Base-by-base conservation (phyloP, 208 protist species). In the Trichomonas vaginalis region DNA sequence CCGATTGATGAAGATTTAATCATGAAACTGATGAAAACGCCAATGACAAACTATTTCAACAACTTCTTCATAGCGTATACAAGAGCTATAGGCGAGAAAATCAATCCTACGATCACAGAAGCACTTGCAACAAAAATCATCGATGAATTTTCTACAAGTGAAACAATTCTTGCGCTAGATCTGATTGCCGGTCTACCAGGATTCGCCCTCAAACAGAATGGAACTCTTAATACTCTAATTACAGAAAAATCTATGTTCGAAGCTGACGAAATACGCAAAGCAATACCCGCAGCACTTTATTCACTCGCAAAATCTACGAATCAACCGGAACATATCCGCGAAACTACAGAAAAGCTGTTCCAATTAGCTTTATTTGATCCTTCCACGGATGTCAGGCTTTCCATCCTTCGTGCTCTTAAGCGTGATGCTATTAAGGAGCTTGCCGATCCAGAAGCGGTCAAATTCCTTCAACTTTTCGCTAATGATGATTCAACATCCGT, bases 401-500 rank as follows among this genome's bases (percentile, higher is more conserved):
- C 40, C 48, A 51, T 92, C 6, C 17, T 92, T 15, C 8, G 45
- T 51, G 86, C 42, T 42, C 17, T 92, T 0, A 92, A 35, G 42
- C 14, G 51, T 37, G 37, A 45, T 35, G 45, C 45, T 35, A 27
- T 35, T n/a, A 45, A 56, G 17, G 42, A 42, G 39, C 17, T 92
- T 6, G 86, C 86, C 0, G 27, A 15, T 35, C 86, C 40, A 92
- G 86, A 92, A 51, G 35, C 8, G n/a, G n/a, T 35, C 1, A 92
- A 35, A 51, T 92, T 92, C 37, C 56, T 48, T 46, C 40, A 92
- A 56, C 35, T 92, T 15, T 92, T 92, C 45, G 23, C 46, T 27
- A 92, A 92, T 92, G 86, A 92, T 92, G 86, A 92, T 51, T 92
- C 86, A 51, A 42, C 45, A 35, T 32, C 86, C 0, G 86, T 92